Percentiles rank a stretch among this genome's conserved stretches.
These are phyloP conservation scores for Drosera capensis DNA, from an alignment of 148 eudicot species.

Conservation along the genomic window DNA sequence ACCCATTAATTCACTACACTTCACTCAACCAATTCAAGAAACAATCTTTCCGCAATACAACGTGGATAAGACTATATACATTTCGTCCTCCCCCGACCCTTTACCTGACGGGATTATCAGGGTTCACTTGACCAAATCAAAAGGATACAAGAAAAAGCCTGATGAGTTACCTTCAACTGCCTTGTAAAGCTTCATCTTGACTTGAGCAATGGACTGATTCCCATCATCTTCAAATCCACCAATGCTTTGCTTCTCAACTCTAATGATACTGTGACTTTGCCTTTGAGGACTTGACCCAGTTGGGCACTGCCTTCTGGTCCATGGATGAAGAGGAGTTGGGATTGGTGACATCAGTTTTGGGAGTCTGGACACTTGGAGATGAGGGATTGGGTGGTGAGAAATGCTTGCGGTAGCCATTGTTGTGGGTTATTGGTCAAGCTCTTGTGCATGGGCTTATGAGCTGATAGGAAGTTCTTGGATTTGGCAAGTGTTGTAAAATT, in stretches of 20 bases:
- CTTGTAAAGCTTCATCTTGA: constrained; percentile 32
- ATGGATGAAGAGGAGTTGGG: constrained; percentile 13
- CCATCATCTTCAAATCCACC: constrained; percentile 16
- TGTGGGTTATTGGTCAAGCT: too few relatives aligned
- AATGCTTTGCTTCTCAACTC: constrained; percentile 28
- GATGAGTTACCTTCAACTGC: constrained; percentile 37
- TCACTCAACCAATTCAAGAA: too few relatives aligned
- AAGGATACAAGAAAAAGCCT: not conserved
- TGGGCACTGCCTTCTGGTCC: constrained; percentile 6
- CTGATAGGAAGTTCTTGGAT: too few relatives aligned
- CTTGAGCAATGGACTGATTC: constrained; percentile 17
- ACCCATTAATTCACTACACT: too few relatives aligned
- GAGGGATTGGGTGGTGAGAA: too few relatives aligned
- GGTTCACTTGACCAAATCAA: not conserved
- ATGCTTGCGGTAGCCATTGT: too few relatives aligned
- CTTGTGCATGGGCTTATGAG: too few relatives aligned
- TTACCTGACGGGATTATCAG: too few relatives aligned
- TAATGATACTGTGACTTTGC: constrained; percentile 14
- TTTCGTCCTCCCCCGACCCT: too few relatives aligned
- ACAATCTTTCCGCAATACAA: too few relatives aligned
- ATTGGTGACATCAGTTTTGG: constrained; percentile 6
- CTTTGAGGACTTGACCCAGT: constrained; percentile 11
- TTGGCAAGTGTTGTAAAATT: too few relatives aligned
- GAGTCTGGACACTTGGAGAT: constrained; percentile 13
- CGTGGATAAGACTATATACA: too few relatives aligned